A percentile compares a stretch with the other conserved stretches of the same genome.
Evolutionary conservation across 495 filamentous ascomycete genomes (phyloP).

Genomic region (Aspergillus leporis): DNA sequence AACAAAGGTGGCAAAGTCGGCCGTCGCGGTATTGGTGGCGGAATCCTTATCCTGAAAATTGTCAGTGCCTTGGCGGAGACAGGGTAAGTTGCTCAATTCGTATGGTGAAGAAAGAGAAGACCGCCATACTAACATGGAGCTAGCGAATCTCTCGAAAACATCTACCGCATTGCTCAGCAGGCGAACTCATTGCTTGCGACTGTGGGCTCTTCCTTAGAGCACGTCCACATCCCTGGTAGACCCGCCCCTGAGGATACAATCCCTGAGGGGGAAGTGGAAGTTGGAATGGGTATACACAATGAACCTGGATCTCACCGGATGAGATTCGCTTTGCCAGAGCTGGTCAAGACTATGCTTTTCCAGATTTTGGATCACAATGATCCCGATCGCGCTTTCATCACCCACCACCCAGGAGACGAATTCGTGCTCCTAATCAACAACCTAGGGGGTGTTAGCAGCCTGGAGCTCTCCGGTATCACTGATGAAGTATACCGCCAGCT

Average conservation of each 20-base stretch:
- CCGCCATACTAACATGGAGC: conserved; percentile 5
- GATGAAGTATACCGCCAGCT: conserved; percentile 85
- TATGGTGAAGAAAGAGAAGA: not conserved
- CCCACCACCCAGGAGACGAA: conserved; percentile 59
- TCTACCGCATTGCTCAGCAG: conserved; percentile 68
- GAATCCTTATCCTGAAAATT: conserved; percentile 87
- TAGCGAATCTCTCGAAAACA: conserved; percentile 60
- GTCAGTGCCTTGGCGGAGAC: conserved; percentile 78
- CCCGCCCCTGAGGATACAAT: conserved; percentile 56
- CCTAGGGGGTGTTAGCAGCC: conserved; percentile 82
- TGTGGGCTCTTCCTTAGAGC: conserved; percentile 81
- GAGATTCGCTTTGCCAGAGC: conserved; percentile 64
- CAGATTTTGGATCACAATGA: conserved; percentile 80
- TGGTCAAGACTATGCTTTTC: conserved; percentile 76
- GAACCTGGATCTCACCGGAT: conserved; percentile 79
- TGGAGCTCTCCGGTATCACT: conserved; percentile 88
- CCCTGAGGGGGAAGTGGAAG: conserved; percentile 73
- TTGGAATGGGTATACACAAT: conserved; percentile 99
- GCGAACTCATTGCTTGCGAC: conserved; percentile 77
- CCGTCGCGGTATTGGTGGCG: conserved; percentile 86
- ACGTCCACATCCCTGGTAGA: conserved; percentile 91
- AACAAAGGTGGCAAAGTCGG: conserved; percentile 86
- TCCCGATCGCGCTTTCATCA: conserved; percentile 77
- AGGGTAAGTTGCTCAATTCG: conserved; percentile 48
- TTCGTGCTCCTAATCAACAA: conserved; percentile 89